phyloP scores from a whole-genome alignment of 225 moss, liverwort and hornwort genomes.

The Polytrichum commune region DNA sequence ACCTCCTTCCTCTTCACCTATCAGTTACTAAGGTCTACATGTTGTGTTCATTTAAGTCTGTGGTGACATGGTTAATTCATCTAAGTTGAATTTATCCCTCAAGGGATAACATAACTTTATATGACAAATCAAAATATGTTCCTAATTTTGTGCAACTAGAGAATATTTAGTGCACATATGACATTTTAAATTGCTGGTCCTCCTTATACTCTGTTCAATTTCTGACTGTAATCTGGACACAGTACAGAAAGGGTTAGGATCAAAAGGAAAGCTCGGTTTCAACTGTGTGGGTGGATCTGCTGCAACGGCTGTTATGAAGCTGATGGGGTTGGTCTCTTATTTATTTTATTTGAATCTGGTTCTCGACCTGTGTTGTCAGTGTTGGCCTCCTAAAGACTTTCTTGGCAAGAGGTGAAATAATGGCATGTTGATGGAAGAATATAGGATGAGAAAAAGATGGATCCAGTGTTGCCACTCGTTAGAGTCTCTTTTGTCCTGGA shows the following conservation, averaged over 20 bases:
- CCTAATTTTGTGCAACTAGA: too few relatives aligned
- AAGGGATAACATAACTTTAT: too few relatives aligned
- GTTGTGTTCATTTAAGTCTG: background rate
- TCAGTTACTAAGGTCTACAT: background rate
- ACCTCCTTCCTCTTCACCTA: slow-evolving; percentile 10
- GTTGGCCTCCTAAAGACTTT: background rate
- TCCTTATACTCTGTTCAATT: too few relatives aligned
- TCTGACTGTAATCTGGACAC: slow-evolving; percentile 1
- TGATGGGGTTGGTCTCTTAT: slow-evolving; percentile 59
- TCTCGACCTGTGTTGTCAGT: background rate
- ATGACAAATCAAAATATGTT: too few relatives aligned
- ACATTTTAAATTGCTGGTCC: too few relatives aligned
- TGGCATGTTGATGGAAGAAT: slow-evolving; percentile 6
- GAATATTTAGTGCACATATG: too few relatives aligned
- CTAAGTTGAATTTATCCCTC: too few relatives aligned
- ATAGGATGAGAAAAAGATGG: too few relatives aligned
- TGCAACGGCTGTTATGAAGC: slow-evolving; percentile 79
- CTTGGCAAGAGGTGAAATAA: slow-evolving; percentile 3
- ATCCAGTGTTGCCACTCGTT: too few relatives aligned
- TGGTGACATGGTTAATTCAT: too few relatives aligned
- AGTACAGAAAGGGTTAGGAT: slow-evolving; percentile 34
- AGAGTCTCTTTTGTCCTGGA: too few relatives aligned
- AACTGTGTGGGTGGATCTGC: slow-evolving; percentile 94
- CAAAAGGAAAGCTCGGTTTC: slow-evolving; percentile 62
- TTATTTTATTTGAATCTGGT: background rate